A percentile compares a stretch with the other conserved stretches of the same genome.
phyloP scores from a whole-genome alignment of 2,329 filamentous ascomycete species.

The Penicillium sp. region DNA sequence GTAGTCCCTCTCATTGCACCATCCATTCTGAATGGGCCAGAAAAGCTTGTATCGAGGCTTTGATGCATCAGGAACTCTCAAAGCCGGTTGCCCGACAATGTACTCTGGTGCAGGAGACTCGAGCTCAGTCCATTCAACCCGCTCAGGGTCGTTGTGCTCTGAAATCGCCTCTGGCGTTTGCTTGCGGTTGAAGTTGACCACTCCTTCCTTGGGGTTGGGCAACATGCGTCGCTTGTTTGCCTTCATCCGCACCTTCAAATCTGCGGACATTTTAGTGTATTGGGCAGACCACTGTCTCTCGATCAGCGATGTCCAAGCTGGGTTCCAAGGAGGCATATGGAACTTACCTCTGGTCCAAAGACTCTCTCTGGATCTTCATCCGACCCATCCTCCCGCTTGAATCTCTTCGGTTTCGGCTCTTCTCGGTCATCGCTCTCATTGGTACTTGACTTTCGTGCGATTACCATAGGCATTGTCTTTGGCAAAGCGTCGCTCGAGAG shows the following conservation, averaged over 20 bases:
- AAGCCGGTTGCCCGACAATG: constrained; percentile 78
- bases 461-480: constrained; percentile 90
- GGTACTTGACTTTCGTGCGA: constrained; percentile 74
- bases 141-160: constrained; percentile 90
- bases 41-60: constrained; percentile 86
- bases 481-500: constrained; percentile 94
- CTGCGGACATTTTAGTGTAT: constrained; percentile 79
- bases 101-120: constrained; percentile 67
- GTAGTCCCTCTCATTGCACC: constrained; percentile 90
- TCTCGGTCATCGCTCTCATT: constrained; percentile 83
- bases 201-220: constrained; percentile 96
- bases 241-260: constrained; percentile 88
- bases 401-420: constrained; percentile 71
- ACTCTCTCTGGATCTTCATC: constrained; percentile 67
- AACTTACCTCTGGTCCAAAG: constrained; percentile 78
- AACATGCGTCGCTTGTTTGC: constrained; percentile 91
- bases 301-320: neutral
- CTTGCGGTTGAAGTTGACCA: constrained; percentile 89
- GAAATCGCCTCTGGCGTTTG: constrained; percentile 83
- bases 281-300: constrained; percentile 56
- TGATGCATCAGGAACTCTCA: constrained; percentile 86
- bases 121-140: constrained; percentile 94
- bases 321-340: neutral
- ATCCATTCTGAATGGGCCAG: constrained; percentile 87
- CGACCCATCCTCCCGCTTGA: constrained; percentile 58